These are phyloP conservation scores for Luzula sylvatica DNA, from an alignment of 176 grass and related monocot species.

Conservation along the genomic window DNA sequence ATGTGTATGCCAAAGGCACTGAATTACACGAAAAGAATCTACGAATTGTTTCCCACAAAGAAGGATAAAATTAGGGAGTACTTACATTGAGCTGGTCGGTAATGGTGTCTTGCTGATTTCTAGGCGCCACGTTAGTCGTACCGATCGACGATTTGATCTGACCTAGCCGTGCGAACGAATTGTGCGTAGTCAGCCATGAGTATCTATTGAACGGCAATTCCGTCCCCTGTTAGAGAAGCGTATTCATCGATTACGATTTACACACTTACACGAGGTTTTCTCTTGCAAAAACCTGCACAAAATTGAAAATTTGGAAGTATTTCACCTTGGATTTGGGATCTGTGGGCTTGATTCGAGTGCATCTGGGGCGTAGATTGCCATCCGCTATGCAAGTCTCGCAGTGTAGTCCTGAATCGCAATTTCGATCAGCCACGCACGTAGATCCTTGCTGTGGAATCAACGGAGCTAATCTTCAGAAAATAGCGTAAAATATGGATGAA, in stretches of 20 bases:
- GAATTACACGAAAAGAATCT: no score
- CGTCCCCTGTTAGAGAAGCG: constrained; percentile 16
- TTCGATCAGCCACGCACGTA: constrained; percentile 41
- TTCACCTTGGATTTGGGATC: constrained; percentile 70
- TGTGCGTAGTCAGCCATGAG: constrained; percentile 93
- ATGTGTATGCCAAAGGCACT: no score
- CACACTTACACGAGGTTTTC: background rate
- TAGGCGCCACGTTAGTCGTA: constrained; percentile 32
- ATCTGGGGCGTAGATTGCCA: constrained; percentile 50
- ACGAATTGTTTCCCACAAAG: no score
- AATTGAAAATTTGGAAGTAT: background rate
- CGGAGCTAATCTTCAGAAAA: background rate
- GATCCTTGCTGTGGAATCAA: constrained; percentile 27
- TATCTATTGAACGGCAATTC: constrained; percentile 82
- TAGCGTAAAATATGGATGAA: constrained; percentile 3
- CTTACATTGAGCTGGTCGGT: constrained; percentile 76
- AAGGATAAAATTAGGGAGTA: background rate
- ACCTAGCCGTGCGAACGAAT: constrained; percentile 80
- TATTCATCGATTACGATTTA: background rate
- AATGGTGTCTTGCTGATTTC: constrained; percentile 88
- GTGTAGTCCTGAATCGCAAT: constrained; percentile 74
- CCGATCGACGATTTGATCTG: constrained; percentile 35
- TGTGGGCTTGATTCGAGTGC: constrained; percentile 58
- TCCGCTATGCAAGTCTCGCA: constrained; percentile 79
- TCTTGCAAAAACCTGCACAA: background rate